A percentile compares a stretch with the other conserved stretches of the same genome.
Conservation (phyloP, 2,329 filamentous ascomycete species). For the Thelonectria discophora region DNA sequence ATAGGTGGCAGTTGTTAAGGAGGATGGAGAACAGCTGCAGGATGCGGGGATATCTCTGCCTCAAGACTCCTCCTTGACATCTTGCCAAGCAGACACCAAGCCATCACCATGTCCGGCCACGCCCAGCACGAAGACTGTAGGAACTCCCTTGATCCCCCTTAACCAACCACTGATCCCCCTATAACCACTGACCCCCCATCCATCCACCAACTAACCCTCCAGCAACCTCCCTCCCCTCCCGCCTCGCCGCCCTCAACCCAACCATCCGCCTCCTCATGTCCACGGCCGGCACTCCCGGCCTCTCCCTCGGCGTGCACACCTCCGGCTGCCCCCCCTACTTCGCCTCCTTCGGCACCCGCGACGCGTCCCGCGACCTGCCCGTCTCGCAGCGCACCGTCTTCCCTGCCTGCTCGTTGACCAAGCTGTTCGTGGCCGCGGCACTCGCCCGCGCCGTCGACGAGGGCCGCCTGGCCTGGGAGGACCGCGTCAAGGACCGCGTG, state of each 20-base stretch:
- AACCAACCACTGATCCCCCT: no score
- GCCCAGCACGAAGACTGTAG: no score
- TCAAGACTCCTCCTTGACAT: no score
- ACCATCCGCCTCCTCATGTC: not conserved
- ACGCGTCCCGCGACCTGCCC: constrained; percentile 28
- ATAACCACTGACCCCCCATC: no score
- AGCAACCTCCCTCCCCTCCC: not conserved
- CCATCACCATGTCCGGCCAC: no score
- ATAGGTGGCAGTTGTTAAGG: no score
- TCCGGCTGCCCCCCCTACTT: constrained; percentile 29
- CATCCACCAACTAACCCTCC: not conserved
- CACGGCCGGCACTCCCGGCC: constrained; percentile 9
- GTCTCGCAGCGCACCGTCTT: constrained; percentile 40
- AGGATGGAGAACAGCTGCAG: no score
- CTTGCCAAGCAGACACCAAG: no score
- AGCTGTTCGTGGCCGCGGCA: constrained; percentile 35
- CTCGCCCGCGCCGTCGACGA: not conserved
- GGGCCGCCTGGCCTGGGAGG: not conserved
- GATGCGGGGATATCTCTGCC: no score
- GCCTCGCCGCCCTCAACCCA: not conserved
- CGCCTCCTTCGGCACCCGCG: constrained; percentile 37
- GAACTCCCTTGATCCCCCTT: no score
- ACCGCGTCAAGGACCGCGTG: not conserved
- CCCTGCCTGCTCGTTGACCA: constrained; percentile 41
- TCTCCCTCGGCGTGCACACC: constrained; percentile 40